Base-by-base conservation (phyloP, 768 basidiomycete species). In the Dioszegia aurantiaca region DNA sequence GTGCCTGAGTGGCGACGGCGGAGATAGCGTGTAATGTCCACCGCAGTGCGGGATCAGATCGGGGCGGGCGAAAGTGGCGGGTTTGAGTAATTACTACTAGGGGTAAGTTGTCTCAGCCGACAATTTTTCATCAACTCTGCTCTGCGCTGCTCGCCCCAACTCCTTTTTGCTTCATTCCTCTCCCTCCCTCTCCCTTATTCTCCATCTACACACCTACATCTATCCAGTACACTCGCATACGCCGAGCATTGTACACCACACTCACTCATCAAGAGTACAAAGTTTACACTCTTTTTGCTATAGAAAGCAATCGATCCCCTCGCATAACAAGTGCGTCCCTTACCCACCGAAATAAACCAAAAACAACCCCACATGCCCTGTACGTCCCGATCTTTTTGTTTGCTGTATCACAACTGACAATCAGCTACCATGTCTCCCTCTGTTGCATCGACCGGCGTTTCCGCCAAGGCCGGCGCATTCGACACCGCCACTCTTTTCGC, bases 401-500 rank as follows among this genome's bases (percentile, higher is more conserved):
- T 21, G 12, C 24, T 21, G 17, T 19, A 21, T 5, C 3, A 28
- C 39, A 2, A 36, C 47, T 58, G 14, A 51, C 47, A 1, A 4
- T 33, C 43, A 59, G 49, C 41, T 55, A 60, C 56, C 59, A 83
- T 84, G 78, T 84, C 88, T 70, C 78, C 84, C 69, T 76, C 84
- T 74, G 65, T 79, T 79, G 78, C 82, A 75, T 24, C 80, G 60
- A 79, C 78, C 63, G 82, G 87, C 67, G 79, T 83, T 62, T 83
- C 87, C 60, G 85, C 83, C 69, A 83, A 83, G 59, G 85, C 69
- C 42, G 70, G 69, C 46, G 63, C 65, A 27, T 79, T 89, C 64
- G 87, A 92, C 78, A 77, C 87, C 61, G 77, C 87, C 55, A 77
- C 86, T 60, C 86, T 94, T 65, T 90, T 94, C 73, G 84, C 83